phyloP scores from a whole-genome alignment of 805 yeast species.

The Soucietia sequanensis region DNA sequence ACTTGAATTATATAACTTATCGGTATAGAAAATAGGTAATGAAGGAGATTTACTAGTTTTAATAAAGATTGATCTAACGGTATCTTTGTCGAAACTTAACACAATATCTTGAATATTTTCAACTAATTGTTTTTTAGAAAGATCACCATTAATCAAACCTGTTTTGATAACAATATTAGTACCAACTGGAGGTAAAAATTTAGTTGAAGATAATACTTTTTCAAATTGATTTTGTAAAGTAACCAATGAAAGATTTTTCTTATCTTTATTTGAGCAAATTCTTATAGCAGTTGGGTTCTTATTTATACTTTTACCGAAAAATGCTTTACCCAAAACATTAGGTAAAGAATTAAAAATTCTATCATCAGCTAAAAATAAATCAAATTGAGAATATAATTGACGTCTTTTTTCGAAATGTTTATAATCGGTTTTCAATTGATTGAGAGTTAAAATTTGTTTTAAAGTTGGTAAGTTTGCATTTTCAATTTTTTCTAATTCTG shows the following conservation, averaged over 20 bases:
- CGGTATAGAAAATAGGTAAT: conserved; percentile 76
- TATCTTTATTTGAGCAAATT: conserved; percentile 20
- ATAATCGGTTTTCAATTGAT: conserved; percentile 78
- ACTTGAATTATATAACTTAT: conserved; percentile 48
- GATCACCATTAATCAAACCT: conserved; percentile 48
- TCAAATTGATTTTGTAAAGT: conserved; percentile 59
- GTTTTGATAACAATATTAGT: conserved; percentile 62
- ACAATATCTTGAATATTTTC: conserved; percentile 61
- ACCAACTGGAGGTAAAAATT: conserved; percentile 71
- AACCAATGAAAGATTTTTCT: conserved; percentile 44
- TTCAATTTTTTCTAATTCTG: conserved; percentile 46
- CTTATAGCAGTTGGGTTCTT: conserved; percentile 55
- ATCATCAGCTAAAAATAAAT: conserved; percentile 83
- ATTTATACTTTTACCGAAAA: conserved; percentile 48
- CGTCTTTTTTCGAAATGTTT: conserved; percentile 89
- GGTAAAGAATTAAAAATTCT: conserved; percentile 79
- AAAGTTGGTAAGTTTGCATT: conserved; percentile 45
- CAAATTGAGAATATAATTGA: conserved; percentile 64
- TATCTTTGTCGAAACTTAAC: conserved; percentile 41
- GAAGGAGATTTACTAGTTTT: conserved; percentile 77
- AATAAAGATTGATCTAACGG: conserved; percentile 57
- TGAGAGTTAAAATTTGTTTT: conserved; percentile 61
- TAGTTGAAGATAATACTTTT: conserved; percentile 57
- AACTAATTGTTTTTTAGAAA: conserved; percentile 49
- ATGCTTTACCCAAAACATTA: conserved; percentile 75